Conservation (phyloP, 129 eudicot species). For the Glebionis coronaria region DNA sequence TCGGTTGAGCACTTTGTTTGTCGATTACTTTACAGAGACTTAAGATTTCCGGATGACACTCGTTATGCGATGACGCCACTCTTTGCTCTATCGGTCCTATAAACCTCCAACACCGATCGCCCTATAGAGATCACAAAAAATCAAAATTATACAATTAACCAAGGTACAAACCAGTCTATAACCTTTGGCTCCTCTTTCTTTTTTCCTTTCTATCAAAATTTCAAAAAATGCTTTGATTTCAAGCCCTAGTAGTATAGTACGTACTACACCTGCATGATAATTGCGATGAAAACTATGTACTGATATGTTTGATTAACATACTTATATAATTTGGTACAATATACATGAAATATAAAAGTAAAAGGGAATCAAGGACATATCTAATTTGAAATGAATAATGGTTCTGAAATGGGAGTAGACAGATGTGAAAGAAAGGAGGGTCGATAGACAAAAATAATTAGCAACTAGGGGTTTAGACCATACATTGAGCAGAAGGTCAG, state of each 20-base stretch:
- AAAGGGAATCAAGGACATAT: conserved; percentile 4
- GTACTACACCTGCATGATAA: neutral
- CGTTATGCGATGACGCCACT: no score
- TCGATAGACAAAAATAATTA: conserved; percentile 14
- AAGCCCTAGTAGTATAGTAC: neutral
- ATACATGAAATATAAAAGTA: neutral
- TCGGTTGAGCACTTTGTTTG: no score
- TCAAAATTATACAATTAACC: no score
- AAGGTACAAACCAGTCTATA: neutral
- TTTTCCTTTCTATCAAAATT: neutral
- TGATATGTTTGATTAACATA: neutral
- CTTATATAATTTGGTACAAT: neutral
- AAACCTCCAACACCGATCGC: no score
- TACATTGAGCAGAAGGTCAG: conserved; percentile 16
- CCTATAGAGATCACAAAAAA: neutral
- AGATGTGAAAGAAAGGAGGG: conserved; percentile 32
- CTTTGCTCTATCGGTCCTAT: no score
- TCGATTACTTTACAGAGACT: no score
- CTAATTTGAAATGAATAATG: conserved; percentile 15
- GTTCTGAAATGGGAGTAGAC: conserved; percentile 29
- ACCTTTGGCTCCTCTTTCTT: neutral
- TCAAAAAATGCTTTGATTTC: neutral
- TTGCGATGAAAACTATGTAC: neutral
- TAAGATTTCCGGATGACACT: no score
- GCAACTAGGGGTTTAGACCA: conserved; percentile 10